phyloP scores from a whole-genome alignment of 1,139 yeast species.

The Yamadazyma sp. region DNA sequence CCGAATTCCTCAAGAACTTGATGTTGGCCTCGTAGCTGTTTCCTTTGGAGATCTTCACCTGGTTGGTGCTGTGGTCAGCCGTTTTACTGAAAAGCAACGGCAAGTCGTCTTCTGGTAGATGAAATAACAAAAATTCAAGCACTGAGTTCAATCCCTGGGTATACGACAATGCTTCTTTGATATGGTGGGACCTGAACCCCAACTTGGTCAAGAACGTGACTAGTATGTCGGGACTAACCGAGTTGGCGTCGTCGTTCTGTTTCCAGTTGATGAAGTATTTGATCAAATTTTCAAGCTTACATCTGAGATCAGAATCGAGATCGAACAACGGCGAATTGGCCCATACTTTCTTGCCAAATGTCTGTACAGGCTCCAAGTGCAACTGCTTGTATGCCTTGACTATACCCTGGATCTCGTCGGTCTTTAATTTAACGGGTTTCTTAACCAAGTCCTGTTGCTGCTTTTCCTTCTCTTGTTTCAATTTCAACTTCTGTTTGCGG shows the following conservation, averaged over 20 bases:
- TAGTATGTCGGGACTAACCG: conserved; percentile 10
- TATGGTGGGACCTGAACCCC: conserved; percentile 73
- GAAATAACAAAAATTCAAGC: conserved; percentile 81
- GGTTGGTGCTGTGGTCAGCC: conserved; percentile 46
- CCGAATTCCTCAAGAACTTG: conserved; percentile 60
- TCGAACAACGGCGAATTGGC: conserved; percentile 58
- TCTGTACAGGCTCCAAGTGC: conserved; percentile 5
- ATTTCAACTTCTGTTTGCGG: conserved; percentile 10
- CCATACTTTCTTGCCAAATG: conserved; percentile 66
- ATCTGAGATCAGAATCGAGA: conserved; percentile 48
- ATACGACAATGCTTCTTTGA: conserved; percentile 68
- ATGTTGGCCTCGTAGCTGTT: conserved; percentile 42
- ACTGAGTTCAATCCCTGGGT: conserved; percentile 54
- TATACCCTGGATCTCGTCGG: conserved; percentile 5
- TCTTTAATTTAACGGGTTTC: conserved; percentile 3
- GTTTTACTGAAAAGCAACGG: conserved; percentile 57
- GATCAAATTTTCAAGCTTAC: conserved; percentile 54
- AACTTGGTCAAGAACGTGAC: conserved; percentile 33
- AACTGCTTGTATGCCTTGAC: conserved; percentile 3
- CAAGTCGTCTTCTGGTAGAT: conserved; percentile 90
- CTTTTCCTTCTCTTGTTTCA: conserved; percentile 9
- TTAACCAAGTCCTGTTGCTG: conserved; percentile 4
- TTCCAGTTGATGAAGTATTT: conserved; percentile 58
- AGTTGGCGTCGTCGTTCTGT: conserved; percentile 17
- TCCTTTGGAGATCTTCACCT: conserved; percentile 48